Base-by-base conservation (phyloP, 306 rosid species). In the Pueraria montana region DNA sequence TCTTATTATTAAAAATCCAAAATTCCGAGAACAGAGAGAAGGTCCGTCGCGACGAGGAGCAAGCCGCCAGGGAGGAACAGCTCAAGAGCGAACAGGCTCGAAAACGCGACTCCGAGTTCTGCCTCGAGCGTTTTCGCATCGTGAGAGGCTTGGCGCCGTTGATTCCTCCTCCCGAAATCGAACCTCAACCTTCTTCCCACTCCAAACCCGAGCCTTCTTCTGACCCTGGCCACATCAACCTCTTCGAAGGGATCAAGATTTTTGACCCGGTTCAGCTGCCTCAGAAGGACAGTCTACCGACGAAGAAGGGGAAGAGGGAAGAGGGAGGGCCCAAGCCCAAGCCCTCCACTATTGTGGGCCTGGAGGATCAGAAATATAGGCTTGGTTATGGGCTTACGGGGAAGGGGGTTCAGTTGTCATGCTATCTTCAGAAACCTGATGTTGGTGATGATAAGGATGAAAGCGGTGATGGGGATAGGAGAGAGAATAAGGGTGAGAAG, bases 11-110 rank as follows among this genome's bases (percentile, higher is more conserved):
- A n/a, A n/a, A n/a, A n/a, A n/a, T n/a, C n/a, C n/a, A n/a, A n/a
- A 92, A 91, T 78, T 95, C 20, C 74, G 99, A 95, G 0, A 95
- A 95, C 80, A 80, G 96, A 76, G 99, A 95, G 84, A 95, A 95
- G 80, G 99, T 95, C 1, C 89, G 91, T 17, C 90, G 63, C 24
- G 98, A 95, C 55, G 98, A 93, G 81, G 98, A 95, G 70, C 88
- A 90, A 18, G 99, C 98, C 46, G 99, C 99, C 6, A 93, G 63
- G 77, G 99, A 95, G 49, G 99, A 95, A 49, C 99, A 93, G 88
- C 76, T 93, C 5, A 93, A 95, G 83, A 96, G 91, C n/a, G 93
- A 93, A 49, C 92, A 95, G 74, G 64, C 87, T 0, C 87, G 90
- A 8, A 91, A 85, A 71, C 88, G 99, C 49, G 99, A 93, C 36